Base-by-base conservation (phyloP, 495 filamentous ascomycete species). In the Xylaria cubensis region DNA sequence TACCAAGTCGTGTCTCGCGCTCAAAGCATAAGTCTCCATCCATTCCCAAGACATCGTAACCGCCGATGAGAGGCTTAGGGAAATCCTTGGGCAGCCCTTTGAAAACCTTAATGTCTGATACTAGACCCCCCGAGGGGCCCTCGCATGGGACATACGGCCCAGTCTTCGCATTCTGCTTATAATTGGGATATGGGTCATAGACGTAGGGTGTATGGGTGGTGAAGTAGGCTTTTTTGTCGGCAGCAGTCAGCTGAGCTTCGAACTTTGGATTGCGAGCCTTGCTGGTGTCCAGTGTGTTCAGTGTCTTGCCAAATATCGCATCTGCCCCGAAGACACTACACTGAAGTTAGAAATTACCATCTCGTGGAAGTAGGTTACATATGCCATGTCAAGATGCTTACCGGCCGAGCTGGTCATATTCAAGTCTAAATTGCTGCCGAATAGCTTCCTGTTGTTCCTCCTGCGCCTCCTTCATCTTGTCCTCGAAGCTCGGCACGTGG, bases 21-120 rank as follows among this genome's bases (percentile, higher is more conserved):
- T 98, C 96, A 79, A 96, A 99, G 83, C 96, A 99, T 56, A 98
- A 82, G 77, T 96, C 90, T 63, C 92, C 87, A 63, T 90, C 89
- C 55, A 97, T 85, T 0, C 91, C 91, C 24, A 97, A 79, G 59
- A 92, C 79, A 7, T 87, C 84, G 79, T 96, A 93, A 32, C 91
- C 92, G 0, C 96, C 96, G 74, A 97, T 91, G 1, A 90, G 86
- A 19, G 94, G 88, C 10, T 93, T 90, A 0, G 94, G 94, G 76
- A 95, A 93, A 0, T 90, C 88, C 55, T 87, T 80, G 2, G 91
- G 89, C 2, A 91, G 86, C 1, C 94, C 94, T 67, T 84, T 81
- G 69, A 85, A 88, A 36, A 85, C 86, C 17, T 74, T 66, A 12
- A 86, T 78, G 48, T 86, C 83, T 32, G 79, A 76, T 26, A 76